phyloP scores from a whole-genome alignment of 2,329 filamentous ascomycete species.

The Fusarium sp. region DNA sequence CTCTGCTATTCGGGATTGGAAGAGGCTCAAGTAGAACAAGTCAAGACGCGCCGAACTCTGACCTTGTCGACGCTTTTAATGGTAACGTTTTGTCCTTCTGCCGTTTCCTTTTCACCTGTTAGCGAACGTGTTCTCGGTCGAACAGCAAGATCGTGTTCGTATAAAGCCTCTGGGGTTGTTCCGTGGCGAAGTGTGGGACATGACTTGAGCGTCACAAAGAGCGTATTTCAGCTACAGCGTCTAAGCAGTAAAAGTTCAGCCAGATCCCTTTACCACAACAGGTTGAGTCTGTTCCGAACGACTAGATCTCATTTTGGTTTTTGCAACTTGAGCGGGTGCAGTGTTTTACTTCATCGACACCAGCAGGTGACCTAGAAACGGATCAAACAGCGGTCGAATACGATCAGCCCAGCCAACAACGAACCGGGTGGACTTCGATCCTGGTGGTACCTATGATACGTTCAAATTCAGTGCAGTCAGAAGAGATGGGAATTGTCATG shows the following conservation, averaged over 20 bases:
- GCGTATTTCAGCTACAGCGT: slow-evolving; percentile 37
- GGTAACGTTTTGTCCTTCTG: slow-evolving; percentile 46
- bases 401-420: not conserved
- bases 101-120: slow-evolving; percentile 48
- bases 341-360: slow-evolving; percentile 43
- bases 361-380: slow-evolving; percentile 47
- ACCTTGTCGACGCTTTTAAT: not conserved
- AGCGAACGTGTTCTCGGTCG: slow-evolving; percentile 46
- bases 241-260: slow-evolving; percentile 38
- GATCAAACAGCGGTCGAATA: slow-evolving; percentile 42
- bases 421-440: not conserved
- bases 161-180: slow-evolving; percentile 39
- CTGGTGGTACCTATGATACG: no score
- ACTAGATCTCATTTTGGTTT: not conserved
- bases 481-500: not conserved
- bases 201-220: slow-evolving; percentile 48
- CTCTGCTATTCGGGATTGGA: not conserved
- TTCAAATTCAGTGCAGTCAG: not conserved
- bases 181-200: slow-evolving; percentile 49
- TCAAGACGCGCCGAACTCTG: slow-evolving; percentile 49
- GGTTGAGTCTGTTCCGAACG: slow-evolving; percentile 11
- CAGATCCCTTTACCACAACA: slow-evolving; percentile 46
- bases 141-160: slow-evolving; percentile 43
- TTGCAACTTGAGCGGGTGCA: slow-evolving; percentile 38
- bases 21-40: not conserved